Base-by-base conservation (phyloP, 1,284 basidiomycete species). In the Fomes fomentarius region DNA sequence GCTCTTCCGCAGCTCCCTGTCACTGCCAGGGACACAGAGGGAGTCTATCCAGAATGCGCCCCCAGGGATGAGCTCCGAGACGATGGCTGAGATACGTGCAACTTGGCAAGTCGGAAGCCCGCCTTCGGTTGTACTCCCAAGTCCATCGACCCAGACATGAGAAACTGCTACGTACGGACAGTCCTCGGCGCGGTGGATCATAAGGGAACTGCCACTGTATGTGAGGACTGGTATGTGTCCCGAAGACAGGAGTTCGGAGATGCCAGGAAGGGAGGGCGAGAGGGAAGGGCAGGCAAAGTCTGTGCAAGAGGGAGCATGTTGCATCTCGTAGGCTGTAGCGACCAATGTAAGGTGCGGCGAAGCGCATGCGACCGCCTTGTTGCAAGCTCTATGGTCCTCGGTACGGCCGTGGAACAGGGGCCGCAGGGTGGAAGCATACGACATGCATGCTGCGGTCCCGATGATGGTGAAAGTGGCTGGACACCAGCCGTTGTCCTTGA, bases 101-200 rank as follows among this genome's bases (percentile, higher is more conserved):
- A 62, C 30, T 12, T 56, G 44, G 30, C 58, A 60, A 5, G 26
- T 31, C 1, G 56, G 55, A 0, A 63, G 55, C 9, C 62, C 62
- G 8, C 40, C 47, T 19, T 59, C 62, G 2, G 62, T 52, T 6
- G 55, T 57, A 37, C 62, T 63, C 21, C 62, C 62, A 14, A 63
- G 47, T 1, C 62, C 62, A 21, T 63, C 59, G 1, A 59, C 56
- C 59, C 62, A 63, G 10, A 63, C 62, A 42, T 63, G 61, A 2
- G 58, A 63, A 33, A 63, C 57, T 10, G 58, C 59, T 31, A 61
- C 41, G 38, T 58, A 63, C 4, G 54, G 17, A 17, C 28, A 6
- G 12, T 8, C 39, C 4, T 17, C 45, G 14, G 24, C 28, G 28
- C 12, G 6, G 7, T 21, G 54, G 33, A 5, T 25, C 26, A 8